Percentiles rank a stretch among this genome's conserved stretches.
phyloP scores from a whole-genome alignment of 345 rosid species.

The Eucalyptus decipiens region DNA sequence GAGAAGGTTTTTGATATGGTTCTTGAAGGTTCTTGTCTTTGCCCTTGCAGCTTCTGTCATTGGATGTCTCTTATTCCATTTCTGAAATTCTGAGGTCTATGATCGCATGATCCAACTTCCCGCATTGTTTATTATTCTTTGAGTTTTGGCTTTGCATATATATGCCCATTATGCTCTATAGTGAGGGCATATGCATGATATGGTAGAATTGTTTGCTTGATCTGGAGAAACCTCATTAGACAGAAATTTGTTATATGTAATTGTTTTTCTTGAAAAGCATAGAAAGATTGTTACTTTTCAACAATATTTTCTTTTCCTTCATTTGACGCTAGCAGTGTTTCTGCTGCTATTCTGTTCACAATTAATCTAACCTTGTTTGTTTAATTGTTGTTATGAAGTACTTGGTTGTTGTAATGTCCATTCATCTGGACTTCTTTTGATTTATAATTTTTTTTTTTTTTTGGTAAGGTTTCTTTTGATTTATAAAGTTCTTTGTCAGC shows the following conservation, averaged over 20 bases:
- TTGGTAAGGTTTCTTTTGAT: not conserved
- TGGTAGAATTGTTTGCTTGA: accelerated
- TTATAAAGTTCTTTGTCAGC: not conserved
- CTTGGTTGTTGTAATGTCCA: not conserved
- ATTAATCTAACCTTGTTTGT: not conserved
- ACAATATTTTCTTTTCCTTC: not conserved
- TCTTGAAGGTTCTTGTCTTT: constrained; percentile 48
- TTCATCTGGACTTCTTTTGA: not conserved
- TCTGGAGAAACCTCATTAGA: not conserved
- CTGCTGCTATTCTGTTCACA: not conserved
- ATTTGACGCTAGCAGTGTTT: accelerated
- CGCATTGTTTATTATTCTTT: accelerated
- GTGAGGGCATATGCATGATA: not conserved
- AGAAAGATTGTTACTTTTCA: not conserved
- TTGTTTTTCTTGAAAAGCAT: not conserved
- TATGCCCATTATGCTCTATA: not conserved
- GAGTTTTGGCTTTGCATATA: not conserved
- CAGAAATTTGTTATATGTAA: not conserved
- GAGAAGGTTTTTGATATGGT: constrained; percentile 91
- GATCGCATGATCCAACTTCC: not conserved
- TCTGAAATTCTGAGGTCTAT: not conserved
- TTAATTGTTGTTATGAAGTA: not conserved
- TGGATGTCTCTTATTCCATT: not conserved
- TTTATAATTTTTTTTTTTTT: not conserved
- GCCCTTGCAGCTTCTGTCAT: not conserved